Evolutionary conservation across 192 early-diverging fungal species (phyloP), one percentile per base, ranked within the genome.

Genomic region (Dissophora globulifera): DNA sequence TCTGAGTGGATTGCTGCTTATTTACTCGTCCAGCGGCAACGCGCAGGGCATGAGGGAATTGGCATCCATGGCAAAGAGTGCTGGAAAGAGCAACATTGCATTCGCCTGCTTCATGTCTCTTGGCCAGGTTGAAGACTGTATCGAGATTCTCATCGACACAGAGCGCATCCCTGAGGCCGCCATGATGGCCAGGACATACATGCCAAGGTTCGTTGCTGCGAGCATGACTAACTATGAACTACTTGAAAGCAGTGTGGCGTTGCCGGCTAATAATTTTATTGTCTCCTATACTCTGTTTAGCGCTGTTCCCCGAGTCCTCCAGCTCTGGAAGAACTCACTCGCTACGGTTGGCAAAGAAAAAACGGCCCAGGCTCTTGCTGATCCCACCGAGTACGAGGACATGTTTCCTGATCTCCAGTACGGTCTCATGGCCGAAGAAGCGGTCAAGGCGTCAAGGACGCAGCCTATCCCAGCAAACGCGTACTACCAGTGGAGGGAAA

Each of bases 141-240:
- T 96, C 53, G 93, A 93, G 13, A 83, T 98, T 30, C 84, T 99
- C 32, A 81, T 95, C 38, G 83, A 89, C 35, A 93, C 94, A 22
- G 91, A 95, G 33, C 92, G 98, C 48, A 85, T 95, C 27, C 92
- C 97, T n/a, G 98, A 99, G 81, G 98, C 98, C 1, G 95, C 97
- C 40, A 88, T 98, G 79, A 89, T 98, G 79, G 96, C 96, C 11
- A 85, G 93, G 53, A 91, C 98, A 0, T 94, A 97, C 67, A 62
- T 90, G 43, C 98, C 98, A 16, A 86, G 81, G 81, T 82, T 17
- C n/a, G n/a, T n/a, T n/a, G n/a, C n/a, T n/a, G n/a, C n/a, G n/a
- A n/a, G n/a, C n/a, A n/a, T n/a, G n/a, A n/a, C n/a, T n/a, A n/a
- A n/a, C n/a, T n/a, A n/a, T n/a, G n/a, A n/a, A n/a, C n/a, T n/a